Conservation (phyloP, 345 rosid species). For the Citrus reticulata region DNA sequence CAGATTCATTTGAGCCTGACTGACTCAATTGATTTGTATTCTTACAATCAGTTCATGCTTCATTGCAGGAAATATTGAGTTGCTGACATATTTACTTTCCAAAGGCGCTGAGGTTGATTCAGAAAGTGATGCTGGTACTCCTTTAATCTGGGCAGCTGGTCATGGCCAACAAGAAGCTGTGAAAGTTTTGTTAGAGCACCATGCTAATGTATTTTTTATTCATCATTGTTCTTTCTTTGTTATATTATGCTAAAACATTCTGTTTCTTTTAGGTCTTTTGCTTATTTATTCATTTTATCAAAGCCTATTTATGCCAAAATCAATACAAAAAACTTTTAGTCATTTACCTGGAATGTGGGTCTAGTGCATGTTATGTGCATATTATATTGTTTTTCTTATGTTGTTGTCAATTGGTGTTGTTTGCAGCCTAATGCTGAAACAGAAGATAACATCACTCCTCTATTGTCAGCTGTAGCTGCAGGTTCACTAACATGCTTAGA, state of each 20-base stretch:
- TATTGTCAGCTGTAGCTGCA: constrained; percentile 91
- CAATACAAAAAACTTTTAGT: neutral
- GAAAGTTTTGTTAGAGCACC: constrained; percentile 68
- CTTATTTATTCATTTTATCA: neutral
- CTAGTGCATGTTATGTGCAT: neutral
- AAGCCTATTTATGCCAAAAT: neutral
- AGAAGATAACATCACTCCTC: constrained; percentile 77
- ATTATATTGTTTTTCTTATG: neutral
- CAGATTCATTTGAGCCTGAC: neutral
- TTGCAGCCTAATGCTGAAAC: constrained; percentile 89
- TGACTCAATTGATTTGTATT: constrained; percentile 1
- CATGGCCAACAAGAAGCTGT: constrained; percentile 74
- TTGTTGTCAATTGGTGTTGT: neutral
- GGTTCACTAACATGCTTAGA: constrained; percentile 75
- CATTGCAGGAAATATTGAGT: constrained; percentile 62
- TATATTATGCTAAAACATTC: neutral
- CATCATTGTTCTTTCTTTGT: neutral
- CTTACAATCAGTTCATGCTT: constrained; percentile 6
- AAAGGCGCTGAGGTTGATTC: constrained; percentile 70
- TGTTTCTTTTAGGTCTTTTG: too few relatives aligned
- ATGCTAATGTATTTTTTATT: constrained; percentile 54
- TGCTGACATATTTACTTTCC: constrained; percentile 58
- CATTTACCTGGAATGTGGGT: neutral
- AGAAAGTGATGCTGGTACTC: constrained; percentile 86
- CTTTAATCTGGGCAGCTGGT: constrained; percentile 92